Evolutionary conservation across 192 early-diverging fungal genomes (phyloP), one percentile per base, ranked within the genome.

Genomic region (Dissophora globulifera): DNA sequence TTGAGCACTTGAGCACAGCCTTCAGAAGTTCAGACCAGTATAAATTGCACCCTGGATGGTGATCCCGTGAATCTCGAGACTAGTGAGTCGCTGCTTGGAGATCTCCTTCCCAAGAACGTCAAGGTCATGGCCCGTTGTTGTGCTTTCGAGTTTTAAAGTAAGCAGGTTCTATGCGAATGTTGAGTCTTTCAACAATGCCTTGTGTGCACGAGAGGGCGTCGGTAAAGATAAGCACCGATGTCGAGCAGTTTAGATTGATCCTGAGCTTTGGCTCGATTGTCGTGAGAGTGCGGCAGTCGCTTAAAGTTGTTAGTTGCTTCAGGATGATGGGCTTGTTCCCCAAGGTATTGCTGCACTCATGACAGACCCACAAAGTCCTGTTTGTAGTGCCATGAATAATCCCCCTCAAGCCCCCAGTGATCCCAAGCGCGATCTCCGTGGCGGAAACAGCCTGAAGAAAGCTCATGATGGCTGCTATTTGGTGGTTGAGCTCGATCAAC

Each of bases 301-400:
- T 3, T 7, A 50, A 50, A 5, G 10, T 3, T 2, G 49, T 50
- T 26, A 25, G 49, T 50, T 50, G 5, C 11, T 50, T 50, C 7
- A 25, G 49, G 4, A 11, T 23, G 19, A 50, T 26, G 23, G 9
- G 19, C 25, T 50, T 10, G 22, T 13, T 25, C 25, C 2, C 8
- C 22, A 26, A 26, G 10, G 27, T 50, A 12, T 50, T 50, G 49
- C 27, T 25, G 49, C 49, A 50, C 49, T 50, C 49, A 23, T 50
- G 9, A 27, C 49, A 50, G 49, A 50, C 22, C 22, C 22, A 50
- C 3, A 26, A 5, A 10, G 49, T 50, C 12, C 25, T 3, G 3
- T 25, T 25, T 9, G 35, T 38, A 9, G 6, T 38, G 4, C 15
- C 5, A 50, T 3, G 13, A 25, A 50, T 25, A 27, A 50, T 23